A percentile compares a stretch with the other conserved stretches of the same genome.
Conservation (phyloP, 345 rosid genomes). For the Moricandia moricandioides region DNA sequence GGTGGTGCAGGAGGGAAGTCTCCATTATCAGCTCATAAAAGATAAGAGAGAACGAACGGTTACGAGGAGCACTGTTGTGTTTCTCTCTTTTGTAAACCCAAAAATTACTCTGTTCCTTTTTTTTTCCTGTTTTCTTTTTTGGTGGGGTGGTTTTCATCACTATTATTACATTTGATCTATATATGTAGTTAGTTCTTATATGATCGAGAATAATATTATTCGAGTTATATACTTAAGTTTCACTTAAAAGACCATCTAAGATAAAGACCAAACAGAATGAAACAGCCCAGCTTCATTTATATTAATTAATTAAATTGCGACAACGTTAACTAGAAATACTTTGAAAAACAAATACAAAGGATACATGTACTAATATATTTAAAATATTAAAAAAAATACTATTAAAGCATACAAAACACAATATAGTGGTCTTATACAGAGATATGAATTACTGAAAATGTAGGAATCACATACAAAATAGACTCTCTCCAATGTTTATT, state of each 20-base stretch:
- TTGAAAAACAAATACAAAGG: background rate
- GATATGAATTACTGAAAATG: background rate
- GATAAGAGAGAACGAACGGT: slow-evolving; percentile 46
- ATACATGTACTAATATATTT: background rate
- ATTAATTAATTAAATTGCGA: background rate
- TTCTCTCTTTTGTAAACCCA: slow-evolving; percentile 22
- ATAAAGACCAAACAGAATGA: background rate
- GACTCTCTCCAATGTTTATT: background rate
- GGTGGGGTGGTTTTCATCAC: slow-evolving; percentile 10
- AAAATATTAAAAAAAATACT: too few species aligned
- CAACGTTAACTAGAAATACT: background rate
- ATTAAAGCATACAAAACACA: too few species aligned
- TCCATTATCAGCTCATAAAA: slow-evolving; percentile 58
- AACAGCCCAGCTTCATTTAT: background rate
- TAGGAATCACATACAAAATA: background rate
- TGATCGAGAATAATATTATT: slow-evolving; percentile 4
- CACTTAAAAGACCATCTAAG: too few species aligned
- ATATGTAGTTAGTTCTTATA: slow-evolving; percentile 31
- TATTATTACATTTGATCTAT: slow-evolving; percentile 21
- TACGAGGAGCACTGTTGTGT: slow-evolving; percentile 40
- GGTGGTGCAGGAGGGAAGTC: slow-evolving; percentile 52
- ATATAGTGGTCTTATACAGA: background rate
- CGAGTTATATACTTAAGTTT: background rate
- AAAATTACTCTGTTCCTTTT: background rate
- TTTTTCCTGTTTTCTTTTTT: background rate